These are phyloP conservation scores for Cystofilobasidium macerans DNA, from an alignment of 768 basidiomycete genomes.

Conservation along the genomic window DNA sequence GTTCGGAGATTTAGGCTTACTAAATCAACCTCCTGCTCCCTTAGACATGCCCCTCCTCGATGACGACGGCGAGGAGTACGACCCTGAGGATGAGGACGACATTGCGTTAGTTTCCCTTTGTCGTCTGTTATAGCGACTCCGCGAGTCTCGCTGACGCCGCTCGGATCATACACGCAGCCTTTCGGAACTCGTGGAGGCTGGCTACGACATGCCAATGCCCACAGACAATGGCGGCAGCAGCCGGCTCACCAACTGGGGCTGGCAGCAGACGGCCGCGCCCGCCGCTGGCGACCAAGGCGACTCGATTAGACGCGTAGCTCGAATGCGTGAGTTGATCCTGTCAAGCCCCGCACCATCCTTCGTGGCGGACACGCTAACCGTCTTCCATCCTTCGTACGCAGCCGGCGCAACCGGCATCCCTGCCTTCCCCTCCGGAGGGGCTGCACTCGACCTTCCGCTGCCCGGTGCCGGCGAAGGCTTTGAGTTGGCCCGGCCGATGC, in stretches of 20 bases:
- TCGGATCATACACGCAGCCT: slow-evolving; percentile 1
- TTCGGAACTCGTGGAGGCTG: slow-evolving; percentile 21
- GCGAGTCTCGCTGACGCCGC: too few relatives aligned
- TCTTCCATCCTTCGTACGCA: not conserved
- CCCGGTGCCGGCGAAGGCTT: not conserved
- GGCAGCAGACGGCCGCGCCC: slow-evolving; percentile 15
- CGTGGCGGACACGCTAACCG: not conserved
- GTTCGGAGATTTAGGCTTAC: too few relatives aligned
- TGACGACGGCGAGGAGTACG: slow-evolving; percentile 32
- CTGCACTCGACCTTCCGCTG: not conserved
- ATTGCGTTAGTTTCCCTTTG: slow-evolving; percentile 12
- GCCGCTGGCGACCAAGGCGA: not conserved
- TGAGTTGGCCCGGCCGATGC: not conserved
- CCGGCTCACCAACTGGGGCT: slow-evolving; percentile 29
- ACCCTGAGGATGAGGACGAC: slow-evolving; percentile 29
- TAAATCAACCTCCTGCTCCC: too few relatives aligned
- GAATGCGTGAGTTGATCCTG: not conserved
- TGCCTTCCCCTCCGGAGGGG: not conserved
- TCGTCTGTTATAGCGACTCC: too few relatives aligned
- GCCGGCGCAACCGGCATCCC: not conserved
- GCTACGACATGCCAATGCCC: slow-evolving; percentile 24
- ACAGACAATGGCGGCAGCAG: slow-evolving; percentile 3
- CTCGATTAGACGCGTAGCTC: not conserved
- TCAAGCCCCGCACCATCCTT: not conserved
- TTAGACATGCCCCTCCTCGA: slow-evolving; percentile 32